These are phyloP conservation scores for Brachypodium distachyon DNA, from an alignment of 202 grass and related monocot genomes.

Conservation along the genomic window DNA sequence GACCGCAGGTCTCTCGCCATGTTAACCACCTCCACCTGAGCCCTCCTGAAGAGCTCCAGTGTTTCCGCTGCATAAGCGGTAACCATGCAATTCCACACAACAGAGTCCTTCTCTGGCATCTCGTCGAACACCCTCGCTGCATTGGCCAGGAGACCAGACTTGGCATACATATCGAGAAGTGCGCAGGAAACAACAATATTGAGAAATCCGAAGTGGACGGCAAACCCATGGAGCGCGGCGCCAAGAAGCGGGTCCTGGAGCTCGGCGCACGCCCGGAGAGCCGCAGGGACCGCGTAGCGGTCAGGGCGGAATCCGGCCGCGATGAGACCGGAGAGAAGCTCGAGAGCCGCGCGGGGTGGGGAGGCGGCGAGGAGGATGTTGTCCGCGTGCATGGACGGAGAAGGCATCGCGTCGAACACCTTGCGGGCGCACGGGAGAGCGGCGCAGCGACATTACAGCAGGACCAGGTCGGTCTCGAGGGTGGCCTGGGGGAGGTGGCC, in stretches of 20 bases:
- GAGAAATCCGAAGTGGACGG: constrained; percentile 20
- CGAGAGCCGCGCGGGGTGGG: neutral
- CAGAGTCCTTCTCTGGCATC: constrained; percentile 31
- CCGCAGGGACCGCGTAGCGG: constrained; percentile 41
- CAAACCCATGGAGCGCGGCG: constrained; percentile 19
- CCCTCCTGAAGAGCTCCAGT: constrained; percentile 25
- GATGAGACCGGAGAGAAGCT: constrained; percentile 23
- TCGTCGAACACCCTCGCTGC: constrained; percentile 39
- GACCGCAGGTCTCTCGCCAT: constrained; percentile 13
- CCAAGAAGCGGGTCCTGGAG: constrained; percentile 15
- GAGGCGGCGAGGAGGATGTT: constrained; percentile 53
- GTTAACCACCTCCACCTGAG: constrained; percentile 18
- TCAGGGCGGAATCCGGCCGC: constrained; percentile 27
- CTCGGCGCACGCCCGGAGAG: constrained; percentile 30
- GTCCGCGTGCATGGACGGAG: constrained; percentile 43
- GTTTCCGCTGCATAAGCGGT: constrained; percentile 21
- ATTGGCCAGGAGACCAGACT: constrained; percentile 20
- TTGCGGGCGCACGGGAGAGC: neutral
- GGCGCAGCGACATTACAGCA: constrained; percentile 43
- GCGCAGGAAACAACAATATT: constrained; percentile 26
- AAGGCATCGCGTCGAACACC: constrained; percentile 36
- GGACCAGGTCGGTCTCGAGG: constrained; percentile 47
- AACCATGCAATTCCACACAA: constrained; percentile 55
- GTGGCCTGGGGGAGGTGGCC: constrained; percentile 33
- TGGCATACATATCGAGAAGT: constrained; percentile 51